These are phyloP conservation scores for Pseudozyma flocculosa DNA, from an alignment of 1,284 basidiomycete genomes.

Conservation along the genomic window DNA sequence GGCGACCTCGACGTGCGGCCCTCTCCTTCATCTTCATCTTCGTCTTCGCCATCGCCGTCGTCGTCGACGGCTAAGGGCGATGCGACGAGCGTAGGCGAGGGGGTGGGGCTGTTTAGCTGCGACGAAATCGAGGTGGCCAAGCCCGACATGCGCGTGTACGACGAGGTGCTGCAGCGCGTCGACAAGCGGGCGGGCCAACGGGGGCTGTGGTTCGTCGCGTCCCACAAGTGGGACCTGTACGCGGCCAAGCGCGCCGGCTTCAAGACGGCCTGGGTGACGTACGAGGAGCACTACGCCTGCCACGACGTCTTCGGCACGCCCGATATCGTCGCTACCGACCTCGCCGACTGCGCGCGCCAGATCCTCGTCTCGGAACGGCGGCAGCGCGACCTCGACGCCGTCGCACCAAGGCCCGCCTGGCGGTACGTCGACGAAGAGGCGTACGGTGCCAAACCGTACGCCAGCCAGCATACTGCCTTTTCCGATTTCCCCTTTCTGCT, in stretches of 20 bases:
- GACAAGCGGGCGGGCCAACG: constrained; percentile 9
- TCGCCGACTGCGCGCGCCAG: constrained; percentile 35
- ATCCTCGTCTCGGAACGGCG: constrained; percentile 35
- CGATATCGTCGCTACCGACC: constrained; percentile 35
- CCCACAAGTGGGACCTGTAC: constrained; percentile 41
- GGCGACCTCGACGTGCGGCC: constrained; percentile 32
- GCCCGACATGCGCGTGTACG: constrained; percentile 43
- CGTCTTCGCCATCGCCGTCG: no score
- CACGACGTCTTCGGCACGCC: constrained; percentile 38
- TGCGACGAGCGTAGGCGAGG: constrained; percentile 13
- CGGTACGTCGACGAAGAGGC: constrained; percentile 17
- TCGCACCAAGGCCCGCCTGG: constrained; percentile 8
- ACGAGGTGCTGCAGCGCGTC: constrained; percentile 15
- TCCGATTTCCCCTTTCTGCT: constrained; percentile 46
- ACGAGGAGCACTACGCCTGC: constrained; percentile 43
- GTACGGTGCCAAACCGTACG: constrained; percentile 5
- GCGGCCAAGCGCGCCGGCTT: constrained; percentile 37
- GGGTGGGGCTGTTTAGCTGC: constrained; percentile 43
- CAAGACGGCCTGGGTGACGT: constrained; percentile 45
- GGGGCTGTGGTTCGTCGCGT: constrained; percentile 47
- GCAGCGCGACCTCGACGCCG: background rate
- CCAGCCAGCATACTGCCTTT: constrained; percentile 43
- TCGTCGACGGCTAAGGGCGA: constrained; percentile 4
- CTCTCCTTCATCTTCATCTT: no score
- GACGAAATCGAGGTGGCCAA: constrained; percentile 48